These are phyloP conservation scores for Ulota crispa DNA, from an alignment of 225 moss, liverwort and hornwort genomes.

Conservation along the genomic window DNA sequence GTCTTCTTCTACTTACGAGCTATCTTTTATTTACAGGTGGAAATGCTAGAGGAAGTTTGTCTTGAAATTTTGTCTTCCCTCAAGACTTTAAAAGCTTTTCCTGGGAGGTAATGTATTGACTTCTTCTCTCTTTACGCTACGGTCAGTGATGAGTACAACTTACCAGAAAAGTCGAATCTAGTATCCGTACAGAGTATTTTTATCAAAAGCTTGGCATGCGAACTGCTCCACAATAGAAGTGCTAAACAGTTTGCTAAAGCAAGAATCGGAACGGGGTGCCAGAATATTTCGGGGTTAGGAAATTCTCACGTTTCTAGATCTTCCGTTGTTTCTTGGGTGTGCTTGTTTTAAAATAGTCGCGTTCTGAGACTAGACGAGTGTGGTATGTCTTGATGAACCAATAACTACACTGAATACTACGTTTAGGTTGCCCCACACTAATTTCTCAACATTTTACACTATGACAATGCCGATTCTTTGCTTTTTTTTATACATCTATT, in stretches of 20 bases:
- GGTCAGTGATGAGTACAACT: not conserved
- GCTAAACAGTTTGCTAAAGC: not conserved
- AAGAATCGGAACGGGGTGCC: not conserved
- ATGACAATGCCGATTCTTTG: not conserved
- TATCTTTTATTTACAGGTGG: conserved; percentile 41
- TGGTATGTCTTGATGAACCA: not conserved
- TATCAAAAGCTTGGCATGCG: not conserved
- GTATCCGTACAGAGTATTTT: not conserved
- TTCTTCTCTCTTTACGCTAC: too few relatives aligned
- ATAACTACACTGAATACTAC: not conserved
- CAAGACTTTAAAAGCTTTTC: conserved; percentile 55
- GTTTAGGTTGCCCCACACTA: too few relatives aligned
- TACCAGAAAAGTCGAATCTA: conserved; percentile 1
- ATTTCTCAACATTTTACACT: too few relatives aligned
- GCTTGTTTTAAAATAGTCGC: conserved; percentile 10
- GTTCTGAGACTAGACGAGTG: not conserved
- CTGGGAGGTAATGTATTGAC: conserved; percentile 35
- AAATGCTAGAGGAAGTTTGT: conserved; percentile 64
- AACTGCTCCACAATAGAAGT: not conserved
- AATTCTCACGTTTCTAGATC: not conserved
- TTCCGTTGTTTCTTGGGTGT: not conserved
- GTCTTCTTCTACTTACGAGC: not conserved
- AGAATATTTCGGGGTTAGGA: not conserved
- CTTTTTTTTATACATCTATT: not conserved
- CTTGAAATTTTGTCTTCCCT: conserved; percentile 53